These are phyloP conservation scores for Penicillium pulvis DNA, from an alignment of 495 filamentous ascomycete species.

Conservation along the genomic window DNA sequence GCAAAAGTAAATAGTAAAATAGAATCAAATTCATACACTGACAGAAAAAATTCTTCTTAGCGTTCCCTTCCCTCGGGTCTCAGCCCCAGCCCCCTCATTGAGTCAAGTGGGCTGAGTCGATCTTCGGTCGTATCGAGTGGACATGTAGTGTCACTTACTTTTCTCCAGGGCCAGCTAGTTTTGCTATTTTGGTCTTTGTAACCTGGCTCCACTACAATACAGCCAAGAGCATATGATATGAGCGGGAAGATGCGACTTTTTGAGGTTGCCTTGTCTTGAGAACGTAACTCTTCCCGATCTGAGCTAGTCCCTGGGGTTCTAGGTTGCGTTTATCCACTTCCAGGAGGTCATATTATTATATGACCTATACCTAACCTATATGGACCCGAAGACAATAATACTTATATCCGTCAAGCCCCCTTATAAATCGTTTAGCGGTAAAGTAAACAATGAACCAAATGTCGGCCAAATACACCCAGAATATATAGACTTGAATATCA, in stretches of 20 bases:
- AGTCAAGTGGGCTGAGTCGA: conserved; percentile 11
- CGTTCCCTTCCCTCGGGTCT: conserved; percentile 18
- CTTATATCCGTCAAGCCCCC: too few species aligned
- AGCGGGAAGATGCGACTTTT: background rate
- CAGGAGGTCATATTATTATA: too few species aligned
- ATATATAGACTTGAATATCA: too few species aligned
- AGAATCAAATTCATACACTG: background rate
- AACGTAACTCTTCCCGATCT: too few species aligned
- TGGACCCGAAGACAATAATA: too few species aligned
- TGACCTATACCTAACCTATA: too few species aligned
- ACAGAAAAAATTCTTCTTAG: conserved; percentile 14
- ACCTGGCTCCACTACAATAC: background rate
- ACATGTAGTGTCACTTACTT: conserved; percentile 8
- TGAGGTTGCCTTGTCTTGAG: background rate
- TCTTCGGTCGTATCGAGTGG: conserved; percentile 8
- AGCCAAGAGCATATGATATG: background rate
- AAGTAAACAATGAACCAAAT: too few species aligned
- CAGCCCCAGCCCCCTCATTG: conserved; percentile 7
- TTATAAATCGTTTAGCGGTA: too few species aligned
- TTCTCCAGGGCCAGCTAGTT: background rate
- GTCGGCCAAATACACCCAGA: too few species aligned
- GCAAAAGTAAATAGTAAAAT: background rate
- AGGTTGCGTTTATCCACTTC: too few species aligned
- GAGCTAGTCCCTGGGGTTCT: too few species aligned
- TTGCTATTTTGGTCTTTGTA: background rate